phyloP scores from a whole-genome alignment of 495 filamentous ascomycete genomes.

The Annulohypoxylon maeteangense region DNA sequence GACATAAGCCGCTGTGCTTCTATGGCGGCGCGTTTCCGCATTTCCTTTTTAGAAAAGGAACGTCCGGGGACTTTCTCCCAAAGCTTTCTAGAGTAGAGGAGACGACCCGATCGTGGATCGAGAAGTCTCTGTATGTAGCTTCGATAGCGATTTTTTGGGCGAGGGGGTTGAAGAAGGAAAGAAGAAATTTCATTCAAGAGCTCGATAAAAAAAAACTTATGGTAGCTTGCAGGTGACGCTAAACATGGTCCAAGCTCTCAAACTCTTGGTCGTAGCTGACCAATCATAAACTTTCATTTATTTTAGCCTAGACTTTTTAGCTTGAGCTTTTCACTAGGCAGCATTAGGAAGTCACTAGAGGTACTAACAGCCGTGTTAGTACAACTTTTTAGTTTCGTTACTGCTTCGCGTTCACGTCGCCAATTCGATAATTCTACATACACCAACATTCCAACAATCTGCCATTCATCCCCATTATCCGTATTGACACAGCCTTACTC shows the following conservation, averaged over 20 bases:
- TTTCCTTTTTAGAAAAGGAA: constrained; percentile 67
- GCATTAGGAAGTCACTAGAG: background rate
- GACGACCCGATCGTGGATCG: constrained; percentile 46
- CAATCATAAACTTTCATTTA: background rate
- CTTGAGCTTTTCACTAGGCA: background rate
- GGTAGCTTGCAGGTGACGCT: background rate
- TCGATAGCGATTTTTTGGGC: constrained; percentile 99
- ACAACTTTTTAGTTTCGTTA: no score
- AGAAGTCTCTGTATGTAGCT: constrained; percentile 92
- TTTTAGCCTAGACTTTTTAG: background rate
- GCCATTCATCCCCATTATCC: background rate
- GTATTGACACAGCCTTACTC: background rate
- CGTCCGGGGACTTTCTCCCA: constrained; percentile 99
- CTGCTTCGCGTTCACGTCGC: background rate
- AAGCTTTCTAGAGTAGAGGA: constrained; percentile 70
- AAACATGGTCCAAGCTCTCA: background rate
- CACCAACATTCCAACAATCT: background rate
- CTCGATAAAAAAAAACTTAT: constrained; percentile 4
- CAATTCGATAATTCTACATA: background rate
- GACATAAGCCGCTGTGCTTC: constrained; percentile 82
- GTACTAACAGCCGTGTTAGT: background rate
- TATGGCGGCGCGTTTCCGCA: constrained; percentile 99
- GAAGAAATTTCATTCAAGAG: constrained; percentile 11
- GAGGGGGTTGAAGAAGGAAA: constrained; percentile 74
- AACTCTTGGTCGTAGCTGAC: background rate